Evolutionary conservation across 805 yeast genomes (phyloP), one percentile per base, ranked within the genome.

Genomic region (Nakazawaea wyomingensis): DNA sequence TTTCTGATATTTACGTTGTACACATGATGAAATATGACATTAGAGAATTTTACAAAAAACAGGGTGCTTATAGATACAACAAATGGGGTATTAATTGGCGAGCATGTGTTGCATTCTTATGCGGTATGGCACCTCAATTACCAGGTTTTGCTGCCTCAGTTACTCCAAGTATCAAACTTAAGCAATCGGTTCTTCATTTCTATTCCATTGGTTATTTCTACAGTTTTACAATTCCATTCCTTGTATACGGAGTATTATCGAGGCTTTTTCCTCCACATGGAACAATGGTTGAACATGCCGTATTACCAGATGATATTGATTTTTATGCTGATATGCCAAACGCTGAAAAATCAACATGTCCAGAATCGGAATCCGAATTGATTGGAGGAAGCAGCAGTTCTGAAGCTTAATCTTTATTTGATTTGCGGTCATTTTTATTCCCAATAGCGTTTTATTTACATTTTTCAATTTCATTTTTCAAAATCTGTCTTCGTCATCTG

Each of bases 51-150:
- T 89, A 82, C 64, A 53, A 56, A 50, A 64, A 60, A 14, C 59
- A 62, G 4, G 65, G 65, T 28, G 56, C 70, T 5, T 89, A 87
- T 65, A 72, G 72, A 64, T 87, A 76, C 64, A 73, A 75, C 55
- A 62, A 54, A 27, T 62, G 67, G 37, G 96, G 96, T 32, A 52
- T 77, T 59, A 86, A 87, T 59, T 85, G 95, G 93, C 72, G 95
- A 59, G 96, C 91, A 2, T 80, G 76, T 50, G 76, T 72, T 28
- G 93, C 96, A 1, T 88, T 88, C 59, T 59, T 88, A 49, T 72
- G 81, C 51, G 96, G 96, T 43, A 80, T 88, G 47, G 67, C 78
- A 22, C 93, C 95, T 36, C 88, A 87, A 54, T 80, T 88, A 54
- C 85, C 84, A 16, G 96, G 96, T 1, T 88, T 88, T 53, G 90